Percentiles rank a stretch among this genome's conserved stretches.
Conservation (phyloP, 2,329 filamentous ascomycete species). For the Blastomyces silverae region DNA sequence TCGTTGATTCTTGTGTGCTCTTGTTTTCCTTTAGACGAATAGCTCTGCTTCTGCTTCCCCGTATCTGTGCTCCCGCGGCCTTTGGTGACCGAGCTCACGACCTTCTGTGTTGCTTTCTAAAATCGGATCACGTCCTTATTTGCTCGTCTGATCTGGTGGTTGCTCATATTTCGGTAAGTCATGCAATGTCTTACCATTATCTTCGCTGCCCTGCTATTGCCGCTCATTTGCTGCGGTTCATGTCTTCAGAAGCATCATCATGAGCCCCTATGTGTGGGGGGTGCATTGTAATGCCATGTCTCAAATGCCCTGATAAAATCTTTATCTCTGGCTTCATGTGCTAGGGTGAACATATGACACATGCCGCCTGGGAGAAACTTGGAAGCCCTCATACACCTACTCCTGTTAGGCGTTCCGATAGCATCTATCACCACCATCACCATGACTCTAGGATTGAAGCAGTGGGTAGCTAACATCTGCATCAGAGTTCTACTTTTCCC, state of each 20-base stretch:
- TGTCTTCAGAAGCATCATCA: neutral
- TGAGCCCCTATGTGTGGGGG: neutral
- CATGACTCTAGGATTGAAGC: constrained; percentile 3
- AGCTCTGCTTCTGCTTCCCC: neutral
- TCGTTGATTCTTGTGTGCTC: neutral
- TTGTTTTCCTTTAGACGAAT: neutral
- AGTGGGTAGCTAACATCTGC: constrained; percentile 3
- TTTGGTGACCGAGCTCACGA: neutral
- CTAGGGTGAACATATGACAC: neutral
- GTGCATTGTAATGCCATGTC: neutral
- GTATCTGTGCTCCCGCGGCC: neutral
- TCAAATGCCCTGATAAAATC: neutral
- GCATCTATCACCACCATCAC: neutral
- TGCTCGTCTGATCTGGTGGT: neutral
- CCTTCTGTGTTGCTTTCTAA: neutral
- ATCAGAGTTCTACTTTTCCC: neutral
- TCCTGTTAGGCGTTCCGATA: neutral
- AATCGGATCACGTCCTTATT: neutral
- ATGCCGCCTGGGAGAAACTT: neutral
- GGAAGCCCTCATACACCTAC: neutral
- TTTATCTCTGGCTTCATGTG: neutral
- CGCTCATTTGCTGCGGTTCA: neutral
- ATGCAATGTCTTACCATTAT: neutral
- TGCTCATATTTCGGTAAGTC: neutral
- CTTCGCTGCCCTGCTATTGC: neutral